These are phyloP conservation scores for Boletus pseudo-olivaceus DNA, from an alignment of 768 basidiomycete genomes.

Conservation along the genomic window DNA sequence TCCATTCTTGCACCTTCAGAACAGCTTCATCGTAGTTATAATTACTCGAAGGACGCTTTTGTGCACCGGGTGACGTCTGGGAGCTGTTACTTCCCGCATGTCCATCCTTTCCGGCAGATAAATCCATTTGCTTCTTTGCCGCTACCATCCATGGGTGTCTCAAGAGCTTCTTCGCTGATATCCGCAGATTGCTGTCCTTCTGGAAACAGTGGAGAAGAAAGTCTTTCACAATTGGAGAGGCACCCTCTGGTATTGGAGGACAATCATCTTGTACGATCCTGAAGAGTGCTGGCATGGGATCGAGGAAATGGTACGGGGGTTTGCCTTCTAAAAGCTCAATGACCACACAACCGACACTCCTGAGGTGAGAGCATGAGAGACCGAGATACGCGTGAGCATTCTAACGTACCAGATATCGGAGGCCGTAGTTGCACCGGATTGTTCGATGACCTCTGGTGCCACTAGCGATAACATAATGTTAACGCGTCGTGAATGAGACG, in stretches of 20 bases:
- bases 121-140: slow-evolving; percentile 68
- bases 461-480: slow-evolving; percentile 42
- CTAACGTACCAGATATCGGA: slow-evolving; percentile 87
- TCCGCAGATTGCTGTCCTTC: slow-evolving; percentile 92
- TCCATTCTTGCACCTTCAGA: slow-evolving; percentile 96
- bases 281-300: slow-evolving; percentile 98
- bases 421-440: slow-evolving; percentile 93
- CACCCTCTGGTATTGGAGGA: slow-evolving; percentile 94
- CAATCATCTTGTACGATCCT: slow-evolving; percentile 98
- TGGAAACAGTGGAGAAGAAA: slow-evolving; percentile 98
- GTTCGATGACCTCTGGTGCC: slow-evolving; percentile 99
- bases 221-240: slow-evolving; percentile 92
- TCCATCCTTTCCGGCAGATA: slow-evolving; percentile 28
- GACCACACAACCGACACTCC: slow-evolving; percentile 95
- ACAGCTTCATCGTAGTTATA: slow-evolving; percentile 95
- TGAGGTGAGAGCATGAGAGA: slow-evolving; percentile 18
- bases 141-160: slow-evolving; percentile 96
- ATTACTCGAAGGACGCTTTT: slow-evolving; percentile 59
- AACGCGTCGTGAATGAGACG: slow-evolving; percentile 1
- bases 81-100: slow-evolving; percentile 30
- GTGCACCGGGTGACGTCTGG: slow-evolving; percentile 34
- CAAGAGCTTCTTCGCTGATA: slow-evolving; percentile 89
- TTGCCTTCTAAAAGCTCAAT: slow-evolving; percentile 88
- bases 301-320: slow-evolving; percentile 93
- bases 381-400: background rate